A percentile compares a stretch with the other conserved stretches of the same genome.
phyloP scores from a whole-genome alignment of 768 basidiomycete species.

The Tephrocybe sp. region DNA sequence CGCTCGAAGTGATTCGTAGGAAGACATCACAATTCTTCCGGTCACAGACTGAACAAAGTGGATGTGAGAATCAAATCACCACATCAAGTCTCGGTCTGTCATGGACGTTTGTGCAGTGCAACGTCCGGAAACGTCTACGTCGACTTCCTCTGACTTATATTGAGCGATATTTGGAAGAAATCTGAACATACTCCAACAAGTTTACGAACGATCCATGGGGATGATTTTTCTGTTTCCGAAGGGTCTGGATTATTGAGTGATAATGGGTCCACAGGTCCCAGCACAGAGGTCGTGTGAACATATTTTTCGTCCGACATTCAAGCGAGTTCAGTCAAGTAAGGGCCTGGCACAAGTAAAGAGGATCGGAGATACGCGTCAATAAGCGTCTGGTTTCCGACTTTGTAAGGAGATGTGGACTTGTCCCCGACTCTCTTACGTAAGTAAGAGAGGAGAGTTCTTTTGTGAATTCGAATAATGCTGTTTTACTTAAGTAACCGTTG shows the following conservation, averaged over 20 bases:
- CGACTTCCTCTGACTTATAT: not conserved
- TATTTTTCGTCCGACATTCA: no score
- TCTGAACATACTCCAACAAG: conserved; percentile 55
- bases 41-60: conserved; percentile 48
- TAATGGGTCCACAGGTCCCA: conserved; percentile 40
- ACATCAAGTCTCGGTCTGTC: not conserved
- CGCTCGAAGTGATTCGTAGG: conserved; percentile 60
- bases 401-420: no score
- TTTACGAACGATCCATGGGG: conserved; percentile 65
- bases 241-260: conserved; percentile 31
- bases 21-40: conserved; percentile 63
- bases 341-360: no score
- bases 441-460: no score
- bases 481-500: no score
- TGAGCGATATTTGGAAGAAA: not conserved
- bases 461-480: no score
- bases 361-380: no score
- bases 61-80: not conserved
- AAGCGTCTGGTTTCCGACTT: no score
- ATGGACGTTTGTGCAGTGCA: not conserved
- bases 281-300: not conserved
- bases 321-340: no score
- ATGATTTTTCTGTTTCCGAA: conserved; percentile 53
- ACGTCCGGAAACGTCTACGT: no score
- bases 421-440: no score